Evolutionary conservation across 2,329 filamentous ascomycete genomes (phyloP).

Genomic region (Pezicula carpinea): DNA sequence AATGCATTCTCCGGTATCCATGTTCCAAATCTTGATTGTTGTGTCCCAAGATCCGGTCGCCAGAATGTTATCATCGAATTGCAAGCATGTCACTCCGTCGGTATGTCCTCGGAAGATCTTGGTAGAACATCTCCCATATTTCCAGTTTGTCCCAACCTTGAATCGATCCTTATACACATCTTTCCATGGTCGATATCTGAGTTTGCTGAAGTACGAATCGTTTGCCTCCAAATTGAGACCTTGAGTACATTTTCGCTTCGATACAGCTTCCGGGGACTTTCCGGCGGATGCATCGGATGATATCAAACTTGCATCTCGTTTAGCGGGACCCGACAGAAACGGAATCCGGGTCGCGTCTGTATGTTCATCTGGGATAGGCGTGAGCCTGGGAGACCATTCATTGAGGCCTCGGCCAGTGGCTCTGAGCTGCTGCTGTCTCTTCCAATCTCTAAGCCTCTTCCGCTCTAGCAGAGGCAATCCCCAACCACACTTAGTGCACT

Average conservation of each 20-base stretch:
- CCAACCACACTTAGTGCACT: conserved; percentile 95
- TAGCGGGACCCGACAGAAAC: conserved; percentile 14
- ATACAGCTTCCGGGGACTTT: conserved; percentile 8
- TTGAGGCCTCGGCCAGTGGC: conserved; percentile 55
- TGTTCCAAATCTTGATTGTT: conserved; percentile 94
- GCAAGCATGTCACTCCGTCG: conserved; percentile 70
- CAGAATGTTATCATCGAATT: conserved; percentile 81
- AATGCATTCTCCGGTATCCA: conserved; percentile 80
- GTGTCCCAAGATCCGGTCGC: conserved; percentile 93
- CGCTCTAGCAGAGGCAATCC: conserved; percentile 85
- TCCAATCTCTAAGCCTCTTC: conserved; percentile 82
- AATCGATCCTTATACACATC: conserved; percentile 94
- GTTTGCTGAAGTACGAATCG: conserved; percentile 30
- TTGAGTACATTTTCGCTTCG: conserved; percentile 19
- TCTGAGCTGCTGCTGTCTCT: conserved; percentile 73
- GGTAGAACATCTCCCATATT: conserved; percentile 82
- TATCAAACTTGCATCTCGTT: conserved; percentile 20
- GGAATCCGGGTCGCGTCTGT: conserved; percentile 4
- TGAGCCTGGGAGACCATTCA: conserved; percentile 45
- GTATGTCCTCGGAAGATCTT: conserved; percentile 81
- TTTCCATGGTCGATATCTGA: conserved; percentile 76
- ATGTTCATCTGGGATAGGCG: conserved; percentile 37
- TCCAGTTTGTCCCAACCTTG: conserved; percentile 97
- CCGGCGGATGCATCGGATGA: conserved; percentile 7
- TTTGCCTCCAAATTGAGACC: conserved; percentile 7